Conservation (phyloP, 1,284 basidiomycete genomes). For the Cronartium ribicola region DNA sequence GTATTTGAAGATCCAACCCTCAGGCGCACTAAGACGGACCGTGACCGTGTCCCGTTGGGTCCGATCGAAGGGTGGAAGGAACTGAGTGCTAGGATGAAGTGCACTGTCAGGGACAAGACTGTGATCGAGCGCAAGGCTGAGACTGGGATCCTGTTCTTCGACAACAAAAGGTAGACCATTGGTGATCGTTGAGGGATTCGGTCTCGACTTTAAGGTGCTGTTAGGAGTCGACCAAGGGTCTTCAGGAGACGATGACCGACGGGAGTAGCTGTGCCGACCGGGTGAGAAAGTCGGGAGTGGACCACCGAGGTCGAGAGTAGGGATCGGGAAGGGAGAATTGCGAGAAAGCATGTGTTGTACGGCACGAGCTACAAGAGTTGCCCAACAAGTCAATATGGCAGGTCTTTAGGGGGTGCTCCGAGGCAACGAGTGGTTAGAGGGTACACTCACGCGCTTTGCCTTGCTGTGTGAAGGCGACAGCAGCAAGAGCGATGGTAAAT, state of each 20-base stretch:
- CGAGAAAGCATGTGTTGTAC: slow-evolving; percentile 23
- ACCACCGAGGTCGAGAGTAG: slow-evolving; percentile 27
- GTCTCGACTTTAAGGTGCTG: neutral
- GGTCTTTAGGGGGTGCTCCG: too few relatives aligned
- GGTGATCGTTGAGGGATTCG: neutral
- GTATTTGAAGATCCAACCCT: slow-evolving; percentile 40
- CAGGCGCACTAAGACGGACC: slow-evolving; percentile 26
- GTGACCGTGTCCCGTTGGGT: slow-evolving; percentile 26
- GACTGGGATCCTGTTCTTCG: slow-evolving; percentile 15
- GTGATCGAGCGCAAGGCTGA: neutral
- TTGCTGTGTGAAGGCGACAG: slow-evolving; percentile 76
- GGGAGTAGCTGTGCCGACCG: neutral
- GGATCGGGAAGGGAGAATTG: slow-evolving; percentile 27
- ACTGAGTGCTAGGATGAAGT: slow-evolving; percentile 12
- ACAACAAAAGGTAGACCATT: slow-evolving; percentile 22
- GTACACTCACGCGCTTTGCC: slow-evolving; percentile 57
- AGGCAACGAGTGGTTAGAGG: neutral
- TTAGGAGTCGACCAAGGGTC: slow-evolving; percentile 28
- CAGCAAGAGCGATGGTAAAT: slow-evolving; percentile 78
- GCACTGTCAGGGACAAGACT: neutral
- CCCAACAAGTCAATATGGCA: too few relatives aligned
- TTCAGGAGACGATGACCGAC: slow-evolving; percentile 22
- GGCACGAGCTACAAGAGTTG: slow-evolving; percentile 7
- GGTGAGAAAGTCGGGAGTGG: neutral
- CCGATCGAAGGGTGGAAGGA: slow-evolving; percentile 22